These are phyloP conservation scores for Phytophthora uliginosa DNA, from an alignment of 352 stramenopile genomes.

Conservation along the genomic window DNA sequence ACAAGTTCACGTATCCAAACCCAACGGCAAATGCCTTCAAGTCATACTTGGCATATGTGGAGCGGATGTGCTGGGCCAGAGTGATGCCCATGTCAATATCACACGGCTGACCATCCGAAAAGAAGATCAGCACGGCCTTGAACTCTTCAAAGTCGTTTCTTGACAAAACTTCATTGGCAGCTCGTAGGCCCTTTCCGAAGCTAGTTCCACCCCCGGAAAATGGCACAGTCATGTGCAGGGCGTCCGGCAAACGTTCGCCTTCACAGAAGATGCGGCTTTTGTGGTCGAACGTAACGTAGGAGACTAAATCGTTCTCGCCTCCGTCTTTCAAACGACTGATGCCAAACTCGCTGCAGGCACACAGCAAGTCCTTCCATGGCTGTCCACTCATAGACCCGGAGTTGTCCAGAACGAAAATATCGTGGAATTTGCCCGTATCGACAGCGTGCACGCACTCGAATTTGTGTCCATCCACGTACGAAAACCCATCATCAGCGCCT, in stretches of 20 bases:
- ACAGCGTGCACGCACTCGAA: constrained; percentile 46
- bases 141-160: constrained; percentile 59
- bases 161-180: constrained; percentile 69
- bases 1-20: constrained; percentile 67
- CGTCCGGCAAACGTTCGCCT: constrained; percentile 2
- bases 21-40: constrained; percentile 70
- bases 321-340: constrained; percentile 32
- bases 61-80: constrained; percentile 55
- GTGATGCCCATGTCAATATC: constrained; percentile 44
- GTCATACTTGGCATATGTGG: constrained; percentile 60
- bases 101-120: constrained; percentile 54
- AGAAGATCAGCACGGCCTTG: constrained; percentile 48
- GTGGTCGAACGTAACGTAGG: constrained; percentile 43
- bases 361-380: constrained; percentile 39
- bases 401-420: constrained; percentile 50
- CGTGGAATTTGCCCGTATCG: constrained; percentile 38
- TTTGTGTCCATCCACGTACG: constrained; percentile 39
- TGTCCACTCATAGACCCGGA: constrained; percentile 52
- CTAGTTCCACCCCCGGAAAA: constrained; percentile 48
- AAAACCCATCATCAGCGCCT: constrained; percentile 33
- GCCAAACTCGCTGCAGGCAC: constrained; percentile 37
- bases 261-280: constrained; percentile 32
- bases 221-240: constrained; percentile 20
- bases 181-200: constrained; percentile 47
- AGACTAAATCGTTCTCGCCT: constrained; percentile 39